Percentiles rank a stretch among this genome's conserved stretches.
Evolutionary conservation across 2,329 filamentous ascomycete genomes (phyloP).

Genomic region (Phyllosticta paracitricarpa): DNA sequence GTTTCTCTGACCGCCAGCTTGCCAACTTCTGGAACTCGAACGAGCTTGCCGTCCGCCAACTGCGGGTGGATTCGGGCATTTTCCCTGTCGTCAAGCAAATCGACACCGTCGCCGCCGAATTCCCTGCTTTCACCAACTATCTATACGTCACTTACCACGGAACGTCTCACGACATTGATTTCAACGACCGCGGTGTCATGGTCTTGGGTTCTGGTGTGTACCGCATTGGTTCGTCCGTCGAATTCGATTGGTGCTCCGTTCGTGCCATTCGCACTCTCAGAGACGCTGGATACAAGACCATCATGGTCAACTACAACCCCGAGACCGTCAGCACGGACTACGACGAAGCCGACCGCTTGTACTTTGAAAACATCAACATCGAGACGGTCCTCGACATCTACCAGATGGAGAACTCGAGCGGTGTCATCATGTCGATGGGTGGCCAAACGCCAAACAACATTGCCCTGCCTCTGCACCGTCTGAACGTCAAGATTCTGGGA

Average conservation of each 20-base stretch:
- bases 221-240: conserved; percentile 92
- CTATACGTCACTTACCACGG: conserved; percentile 95
- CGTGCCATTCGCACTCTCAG: conserved; percentile 85
- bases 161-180: conserved; percentile 69
- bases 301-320: conserved; percentile 87
- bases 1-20: conserved; percentile 88
- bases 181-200: conserved; percentile 89
- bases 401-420: conserved; percentile 69
- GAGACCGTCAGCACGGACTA: conserved; percentile 88
- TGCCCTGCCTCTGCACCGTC: conserved; percentile 74
- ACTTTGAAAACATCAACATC: conserved; percentile 90
- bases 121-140: conserved; percentile 91
- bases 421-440: conserved; percentile 90
- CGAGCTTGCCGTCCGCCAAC: conserved; percentile 76
- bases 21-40: conserved; percentile 92
- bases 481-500: conserved; percentile 85
- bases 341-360: conserved; percentile 86
- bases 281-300: conserved; percentile 76
- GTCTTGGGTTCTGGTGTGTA: conserved; percentile 94
- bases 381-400: conserved; percentile 93
- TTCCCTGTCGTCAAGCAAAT: conserved; percentile 93
- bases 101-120: conserved; percentile 94
- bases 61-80: conserved; percentile 78
- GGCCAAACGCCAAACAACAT: conserved; percentile 98
- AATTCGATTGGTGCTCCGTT: conserved; percentile 99